Percentiles rank a stretch among this genome's conserved stretches.
Conservation (phyloP, 2,329 filamentous ascomycete species). For the Colletotrichum endophyticum region DNA sequence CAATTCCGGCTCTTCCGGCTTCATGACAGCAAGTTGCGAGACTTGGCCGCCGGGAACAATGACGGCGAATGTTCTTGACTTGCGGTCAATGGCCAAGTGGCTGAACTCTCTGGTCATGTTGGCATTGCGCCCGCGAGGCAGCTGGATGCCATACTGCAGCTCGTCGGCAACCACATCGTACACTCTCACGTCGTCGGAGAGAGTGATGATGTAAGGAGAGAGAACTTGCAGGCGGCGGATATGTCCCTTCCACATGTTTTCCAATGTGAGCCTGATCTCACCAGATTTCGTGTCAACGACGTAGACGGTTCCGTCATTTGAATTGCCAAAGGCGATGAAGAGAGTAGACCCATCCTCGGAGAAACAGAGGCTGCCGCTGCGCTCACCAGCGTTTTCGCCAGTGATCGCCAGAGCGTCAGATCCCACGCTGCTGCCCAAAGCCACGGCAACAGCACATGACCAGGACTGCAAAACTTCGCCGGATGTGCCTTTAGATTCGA, state of each 20-base stretch:
- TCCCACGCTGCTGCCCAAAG: conserved; percentile 31
- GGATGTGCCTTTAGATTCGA: conserved; percentile 63
- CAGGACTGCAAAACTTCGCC: conserved; percentile 73
- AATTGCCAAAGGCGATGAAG: conserved; percentile 67
- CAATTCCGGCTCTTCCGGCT: conserved; percentile 61
- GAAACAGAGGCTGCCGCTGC: conserved; percentile 74
- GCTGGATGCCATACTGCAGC: conserved; percentile 68
- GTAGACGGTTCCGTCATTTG: conserved; percentile 68
- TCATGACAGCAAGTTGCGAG: conserved; percentile 71
- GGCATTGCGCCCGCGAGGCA: conserved; percentile 47
- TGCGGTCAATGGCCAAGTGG: conserved; percentile 74
- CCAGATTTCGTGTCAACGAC: conserved; percentile 78
- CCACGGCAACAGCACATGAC: conserved; percentile 60
- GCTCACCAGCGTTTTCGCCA: conserved; percentile 33
- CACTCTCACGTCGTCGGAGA: conserved; percentile 76
- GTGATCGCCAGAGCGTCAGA: conserved; percentile 34
- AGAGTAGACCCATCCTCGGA: conserved; percentile 85
- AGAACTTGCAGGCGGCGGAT: conserved; percentile 74
- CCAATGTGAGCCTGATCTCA: conserved; percentile 67
- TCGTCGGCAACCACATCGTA: conserved; percentile 86
- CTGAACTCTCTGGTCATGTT: conserved; percentile 46
- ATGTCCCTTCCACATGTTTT: conserved; percentile 69
- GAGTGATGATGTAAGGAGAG: conserved; percentile 74
- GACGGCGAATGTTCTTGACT: conserved; percentile 70
- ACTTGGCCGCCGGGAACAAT: conserved; percentile 52